These are phyloP conservation scores for Penstemon newberryi DNA, from an alignment of 257 asterid genomes.

Conservation along the genomic window DNA sequence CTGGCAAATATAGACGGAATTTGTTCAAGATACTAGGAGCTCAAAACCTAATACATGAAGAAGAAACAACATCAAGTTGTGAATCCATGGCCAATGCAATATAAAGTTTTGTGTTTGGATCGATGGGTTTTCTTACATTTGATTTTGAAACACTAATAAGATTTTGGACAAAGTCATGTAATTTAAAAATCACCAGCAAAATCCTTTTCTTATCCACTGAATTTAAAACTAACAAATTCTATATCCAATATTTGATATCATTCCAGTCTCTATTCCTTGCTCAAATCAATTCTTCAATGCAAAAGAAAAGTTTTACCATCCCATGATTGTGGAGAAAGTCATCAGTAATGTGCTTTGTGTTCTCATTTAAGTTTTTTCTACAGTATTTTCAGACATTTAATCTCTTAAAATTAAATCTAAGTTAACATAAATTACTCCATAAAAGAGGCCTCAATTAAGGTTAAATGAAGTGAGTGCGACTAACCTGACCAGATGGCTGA, in stretches of 20 bases:
- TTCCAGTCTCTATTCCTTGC: constrained; percentile 7
- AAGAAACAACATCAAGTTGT: background rate
- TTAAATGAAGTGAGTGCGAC: constrained; percentile 28
- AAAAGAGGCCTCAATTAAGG: constrained; percentile 12
- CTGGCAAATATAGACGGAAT: constrained; percentile 6
- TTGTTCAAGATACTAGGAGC: background rate
- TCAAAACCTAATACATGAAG: constrained; percentile 8
- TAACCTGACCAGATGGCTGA: constrained; percentile 70
- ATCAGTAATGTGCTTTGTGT: constrained; percentile 16
- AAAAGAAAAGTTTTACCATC: constrained; percentile 8
- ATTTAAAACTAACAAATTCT: background rate
- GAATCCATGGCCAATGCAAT: background rate
- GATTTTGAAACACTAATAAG: background rate
- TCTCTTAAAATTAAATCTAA: no score
- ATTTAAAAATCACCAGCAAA: constrained; percentile 15
- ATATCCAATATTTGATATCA: background rate
- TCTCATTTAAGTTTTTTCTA: background rate
- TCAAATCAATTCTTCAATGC: constrained; percentile 19
- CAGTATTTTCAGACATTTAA: no score
- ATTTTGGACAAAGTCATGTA: background rate
- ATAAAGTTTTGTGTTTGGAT: background rate
- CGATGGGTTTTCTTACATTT: background rate
- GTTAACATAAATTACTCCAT: no score
- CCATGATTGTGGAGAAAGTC: constrained; percentile 1
- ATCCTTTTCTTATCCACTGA: constrained; percentile 5